phyloP scores from a whole-genome alignment of 768 basidiomycete species.

The Macrolepiota albuminosa region DNA sequence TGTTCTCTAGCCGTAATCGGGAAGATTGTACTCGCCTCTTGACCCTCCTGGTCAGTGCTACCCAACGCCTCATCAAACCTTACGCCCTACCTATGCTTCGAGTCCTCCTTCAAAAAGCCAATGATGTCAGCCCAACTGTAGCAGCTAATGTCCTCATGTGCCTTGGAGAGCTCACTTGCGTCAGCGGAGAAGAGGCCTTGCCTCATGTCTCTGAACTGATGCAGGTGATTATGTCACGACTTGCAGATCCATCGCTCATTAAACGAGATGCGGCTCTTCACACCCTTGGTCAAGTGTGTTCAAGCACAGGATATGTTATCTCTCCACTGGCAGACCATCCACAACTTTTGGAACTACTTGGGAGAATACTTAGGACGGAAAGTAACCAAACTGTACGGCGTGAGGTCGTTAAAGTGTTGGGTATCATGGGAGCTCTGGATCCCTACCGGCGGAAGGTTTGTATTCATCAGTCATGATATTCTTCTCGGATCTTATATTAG shows the following conservation, averaged over 20 bases:
- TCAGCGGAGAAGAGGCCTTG: conserved; percentile 88
- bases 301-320: conserved; percentile 94
- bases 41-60: conserved; percentile 85
- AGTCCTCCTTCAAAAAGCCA: conserved; percentile 85
- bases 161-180: conserved; percentile 88
- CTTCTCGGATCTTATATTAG: conserved; percentile 26
- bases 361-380: conserved; percentile 83
- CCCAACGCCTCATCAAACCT: conserved; percentile 90
- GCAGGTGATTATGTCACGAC: conserved; percentile 81
- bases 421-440: conserved; percentile 93
- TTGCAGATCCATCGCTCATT: conserved; percentile 83
- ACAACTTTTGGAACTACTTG: conserved; percentile 80
- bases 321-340: conserved; percentile 88
- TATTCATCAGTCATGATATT: not conserved
- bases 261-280: conserved; percentile 94
- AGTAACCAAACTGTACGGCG: conserved; percentile 63
- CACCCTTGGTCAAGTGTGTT: conserved; percentile 93
- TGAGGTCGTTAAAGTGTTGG: conserved; percentile 92
- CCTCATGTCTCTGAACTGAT: conserved; percentile 84
- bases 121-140: conserved; percentile 80
- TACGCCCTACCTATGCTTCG: conserved; percentile 95
- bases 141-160: conserved; percentile 92
- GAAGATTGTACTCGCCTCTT: conserved; percentile 93
- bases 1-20: conserved; percentile 57
- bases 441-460: conserved; percentile 90